phyloP scores from a whole-genome alignment of 169 alveolate genomes.

The Eimeria nieschulzi region DNA sequence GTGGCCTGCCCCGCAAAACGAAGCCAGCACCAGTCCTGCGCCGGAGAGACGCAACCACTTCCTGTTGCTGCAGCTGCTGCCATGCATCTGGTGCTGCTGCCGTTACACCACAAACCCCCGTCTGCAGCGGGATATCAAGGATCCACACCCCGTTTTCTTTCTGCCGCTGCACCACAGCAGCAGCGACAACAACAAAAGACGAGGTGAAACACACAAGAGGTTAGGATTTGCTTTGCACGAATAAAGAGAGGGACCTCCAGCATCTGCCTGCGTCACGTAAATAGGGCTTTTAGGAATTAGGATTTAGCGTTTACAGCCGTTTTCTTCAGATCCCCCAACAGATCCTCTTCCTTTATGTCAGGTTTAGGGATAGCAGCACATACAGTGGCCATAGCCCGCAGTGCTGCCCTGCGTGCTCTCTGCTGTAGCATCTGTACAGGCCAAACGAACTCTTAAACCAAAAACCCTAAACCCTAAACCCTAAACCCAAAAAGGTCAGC shows the following conservation, averaged over 20 bases:
- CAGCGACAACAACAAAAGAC: background rate
- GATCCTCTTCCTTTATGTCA: conserved; percentile 43
- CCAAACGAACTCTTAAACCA: background rate
- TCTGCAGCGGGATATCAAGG: conserved; percentile 50
- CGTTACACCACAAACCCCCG: conserved; percentile 61
- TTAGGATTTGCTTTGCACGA: no score
- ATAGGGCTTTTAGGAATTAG: background rate
- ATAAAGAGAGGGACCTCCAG: no score
- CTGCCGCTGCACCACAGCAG: conserved; percentile 58
- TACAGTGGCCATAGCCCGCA: conserved; percentile 65
- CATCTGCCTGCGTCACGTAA: no score
- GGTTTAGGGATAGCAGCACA: conserved; percentile 63
- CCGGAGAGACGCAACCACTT: conserved; percentile 43
- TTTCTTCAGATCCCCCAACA: conserved; percentile 47
- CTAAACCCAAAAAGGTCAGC: no score
- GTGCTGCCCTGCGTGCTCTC: conserved; percentile 54
- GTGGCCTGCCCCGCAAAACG: conserved; percentile 34
- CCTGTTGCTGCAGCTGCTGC: conserved; percentile 66
- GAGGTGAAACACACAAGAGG: no score
- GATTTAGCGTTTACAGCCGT: conserved; percentile 16
- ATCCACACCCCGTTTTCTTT: conserved; percentile 48
- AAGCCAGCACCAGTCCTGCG: conserved; percentile 65
- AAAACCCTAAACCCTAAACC: background rate
- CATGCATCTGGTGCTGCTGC: conserved; percentile 62
- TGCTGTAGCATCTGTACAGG: conserved; percentile 56